Percentiles rank a stretch among this genome's conserved stretches.
These are phyloP conservation scores for Paracoccidioides brasiliensis DNA, from an alignment of 2,329 filamentous ascomycete species.

Conservation along the genomic window DNA sequence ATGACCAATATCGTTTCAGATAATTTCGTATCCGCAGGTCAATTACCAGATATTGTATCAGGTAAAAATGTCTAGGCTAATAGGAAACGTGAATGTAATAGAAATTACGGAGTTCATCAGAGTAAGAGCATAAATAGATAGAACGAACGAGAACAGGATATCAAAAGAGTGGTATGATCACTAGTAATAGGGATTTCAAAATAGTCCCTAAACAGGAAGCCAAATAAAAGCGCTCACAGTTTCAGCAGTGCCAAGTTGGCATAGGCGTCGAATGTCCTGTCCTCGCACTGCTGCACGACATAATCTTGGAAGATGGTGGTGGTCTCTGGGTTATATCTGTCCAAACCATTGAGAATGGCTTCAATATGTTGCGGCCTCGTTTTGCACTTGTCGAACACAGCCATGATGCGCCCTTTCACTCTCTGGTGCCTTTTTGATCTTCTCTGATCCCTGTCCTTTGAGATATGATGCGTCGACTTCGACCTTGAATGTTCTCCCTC, in stretches of 20 bases:
- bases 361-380: constrained; percentile 88
- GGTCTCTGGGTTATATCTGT: constrained; percentile 97
- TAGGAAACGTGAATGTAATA: constrained; percentile 77
- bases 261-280: constrained; percentile 88
- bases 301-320: constrained; percentile 89
- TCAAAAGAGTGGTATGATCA: not conserved
- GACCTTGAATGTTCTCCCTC: not conserved
- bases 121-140: constrained; percentile 6
- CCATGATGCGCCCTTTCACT: constrained; percentile 2
- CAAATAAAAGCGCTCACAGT: constrained; percentile 50
- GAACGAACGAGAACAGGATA: not conserved
- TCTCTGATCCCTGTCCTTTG: not conserved
- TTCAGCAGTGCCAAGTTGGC: constrained; percentile 93
- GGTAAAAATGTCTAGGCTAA: constrained; percentile 43
- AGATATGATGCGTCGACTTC: not conserved
- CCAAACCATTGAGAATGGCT: constrained; percentile 87
- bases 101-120: constrained; percentile 56
- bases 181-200: constrained; percentile 8
- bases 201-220: constrained; percentile 1
- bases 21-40: constrained; percentile 3
- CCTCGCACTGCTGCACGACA: constrained; percentile 86
- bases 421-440: constrained; percentile 7
- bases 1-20: constrained; percentile 4
- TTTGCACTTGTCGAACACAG: constrained; percentile 69
- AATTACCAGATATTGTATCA: constrained; percentile 50